phyloP scores from a whole-genome alignment of 805 yeast species.

The Ogataea pini region DNA sequence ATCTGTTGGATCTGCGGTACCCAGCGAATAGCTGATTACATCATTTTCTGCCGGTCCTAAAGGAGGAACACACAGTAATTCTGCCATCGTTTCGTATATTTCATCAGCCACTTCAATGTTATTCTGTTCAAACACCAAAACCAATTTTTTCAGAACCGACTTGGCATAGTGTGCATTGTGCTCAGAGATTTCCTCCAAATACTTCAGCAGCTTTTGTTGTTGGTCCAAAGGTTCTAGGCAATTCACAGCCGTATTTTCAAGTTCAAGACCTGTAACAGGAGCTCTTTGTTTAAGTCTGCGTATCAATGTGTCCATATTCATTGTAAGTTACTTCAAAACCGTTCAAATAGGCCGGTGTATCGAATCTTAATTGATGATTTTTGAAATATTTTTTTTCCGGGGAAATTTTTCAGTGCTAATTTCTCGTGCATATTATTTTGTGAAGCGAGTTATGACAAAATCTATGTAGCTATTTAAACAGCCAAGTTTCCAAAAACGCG shows the following conservation, averaged over 20 bases:
- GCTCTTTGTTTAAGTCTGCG: slow-evolving; percentile 35
- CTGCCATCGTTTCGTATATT: slow-evolving; percentile 43
- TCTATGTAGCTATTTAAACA: background rate
- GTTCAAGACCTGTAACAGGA: slow-evolving; percentile 20
- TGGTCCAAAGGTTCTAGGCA: slow-evolving; percentile 14
- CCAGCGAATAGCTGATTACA: slow-evolving; percentile 37
- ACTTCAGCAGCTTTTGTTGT: slow-evolving; percentile 27
- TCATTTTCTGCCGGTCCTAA: slow-evolving; percentile 42
- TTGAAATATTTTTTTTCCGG: slow-evolving; percentile 2
- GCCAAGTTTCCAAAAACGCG: slow-evolving; percentile 68
- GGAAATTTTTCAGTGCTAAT: slow-evolving; percentile 7
- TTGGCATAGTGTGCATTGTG: slow-evolving; percentile 56
- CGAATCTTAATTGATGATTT: too few species aligned
- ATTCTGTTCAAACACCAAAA: slow-evolving; percentile 36
- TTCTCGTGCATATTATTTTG: background rate
- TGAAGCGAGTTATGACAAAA: background rate
- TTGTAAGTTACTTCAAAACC: background rate
- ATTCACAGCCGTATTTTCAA: background rate
- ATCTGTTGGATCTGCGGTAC: slow-evolving; percentile 8
- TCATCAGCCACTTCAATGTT: slow-evolving; percentile 40
- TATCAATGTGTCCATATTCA: slow-evolving; percentile 25
- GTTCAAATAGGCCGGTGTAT: too few species aligned
- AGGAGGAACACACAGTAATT: slow-evolving; percentile 37
- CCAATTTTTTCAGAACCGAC: slow-evolving; percentile 43
- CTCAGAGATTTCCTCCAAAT: slow-evolving; percentile 26